These are phyloP conservation scores for Pulicaria dysenterica DNA, from an alignment of 129 eudicot species.

Conservation along the genomic window DNA sequence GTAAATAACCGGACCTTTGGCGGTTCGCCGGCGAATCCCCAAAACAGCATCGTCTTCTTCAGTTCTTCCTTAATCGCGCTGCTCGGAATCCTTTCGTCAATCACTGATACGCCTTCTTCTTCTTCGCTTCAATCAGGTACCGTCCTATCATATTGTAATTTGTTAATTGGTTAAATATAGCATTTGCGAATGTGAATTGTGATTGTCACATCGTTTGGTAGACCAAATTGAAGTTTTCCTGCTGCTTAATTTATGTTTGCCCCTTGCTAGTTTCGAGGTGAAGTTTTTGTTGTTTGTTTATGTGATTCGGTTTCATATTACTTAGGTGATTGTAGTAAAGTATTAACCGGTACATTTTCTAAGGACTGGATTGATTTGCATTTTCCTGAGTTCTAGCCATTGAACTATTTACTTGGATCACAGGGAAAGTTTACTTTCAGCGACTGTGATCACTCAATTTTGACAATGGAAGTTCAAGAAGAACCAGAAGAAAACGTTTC, in stretches of 20 bases:
- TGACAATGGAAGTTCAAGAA: conserved; percentile 49
- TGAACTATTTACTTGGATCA: not conserved
- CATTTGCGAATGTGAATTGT: not conserved
- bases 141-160: not conserved
- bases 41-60: not conserved
- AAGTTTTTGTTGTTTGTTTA: too few relatives aligned
- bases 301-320: too few relatives aligned
- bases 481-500: conserved; percentile 38
- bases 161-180: not conserved
- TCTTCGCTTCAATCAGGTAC: conserved; percentile 6
- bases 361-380: not conserved
- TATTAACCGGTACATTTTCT: not conserved
- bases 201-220: not conserved
- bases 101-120: not conserved
- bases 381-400: conserved; percentile 8
- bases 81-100: conserved; percentile 9
- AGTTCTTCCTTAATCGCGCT: not conserved
- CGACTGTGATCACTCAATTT: not conserved
- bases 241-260: too few relatives aligned
- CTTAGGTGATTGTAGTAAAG: not conserved
- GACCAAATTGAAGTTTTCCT: not conserved
- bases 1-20: not conserved
- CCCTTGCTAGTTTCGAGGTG: too few relatives aligned
- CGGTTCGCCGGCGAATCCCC: conserved; percentile 9
- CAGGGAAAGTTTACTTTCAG: conserved; percentile 9